Conservation (phyloP, 495 filamentous ascomycete species). For the Podospora conica region DNA sequence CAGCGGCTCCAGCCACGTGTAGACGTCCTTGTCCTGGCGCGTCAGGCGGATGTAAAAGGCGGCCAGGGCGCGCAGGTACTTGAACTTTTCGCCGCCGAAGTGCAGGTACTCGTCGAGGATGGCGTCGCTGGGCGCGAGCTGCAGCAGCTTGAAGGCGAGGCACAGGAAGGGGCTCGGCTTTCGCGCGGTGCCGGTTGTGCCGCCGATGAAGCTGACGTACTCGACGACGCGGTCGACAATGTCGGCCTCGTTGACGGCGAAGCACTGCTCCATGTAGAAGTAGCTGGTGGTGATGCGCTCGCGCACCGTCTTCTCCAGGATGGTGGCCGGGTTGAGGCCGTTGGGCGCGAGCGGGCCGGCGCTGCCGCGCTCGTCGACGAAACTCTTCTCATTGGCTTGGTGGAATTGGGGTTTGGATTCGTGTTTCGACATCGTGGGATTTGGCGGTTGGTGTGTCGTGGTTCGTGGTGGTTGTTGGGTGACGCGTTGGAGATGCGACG, state of each 20-base stretch:
- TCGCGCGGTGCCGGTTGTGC: constrained; percentile 74
- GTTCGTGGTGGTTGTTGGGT: constrained; percentile 6
- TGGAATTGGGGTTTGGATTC: constrained; percentile 43
- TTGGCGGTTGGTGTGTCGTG: not conserved
- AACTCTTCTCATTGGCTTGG: constrained; percentile 66
- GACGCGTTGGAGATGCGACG: not conserved
- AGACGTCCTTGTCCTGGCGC: constrained; percentile 74
- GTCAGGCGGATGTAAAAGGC: constrained; percentile 93
- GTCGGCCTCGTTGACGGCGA: constrained; percentile 87
- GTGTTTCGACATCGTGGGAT: constrained; percentile 21
- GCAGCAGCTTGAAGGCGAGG: constrained; percentile 88
- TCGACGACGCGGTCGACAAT: constrained; percentile 84
- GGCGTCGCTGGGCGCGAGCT: constrained; percentile 71
- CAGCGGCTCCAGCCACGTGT: constrained; percentile 71
- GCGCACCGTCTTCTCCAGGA: constrained; percentile 87
- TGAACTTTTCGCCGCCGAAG: constrained; percentile 68
- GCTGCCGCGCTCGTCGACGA: constrained; percentile 70
- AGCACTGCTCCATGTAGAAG: constrained; percentile 99
- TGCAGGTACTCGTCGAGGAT: constrained; percentile 77
- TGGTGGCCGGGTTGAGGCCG: constrained; percentile 79
- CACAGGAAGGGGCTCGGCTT: constrained; percentile 91
- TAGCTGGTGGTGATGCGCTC: constrained; percentile 91
- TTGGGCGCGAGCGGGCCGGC: constrained; percentile 46
- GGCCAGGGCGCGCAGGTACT: constrained; percentile 83
- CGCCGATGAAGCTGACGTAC: constrained; percentile 72